These are phyloP conservation scores for Paraphoma chrysanthemicola DNA, from an alignment of 2,329 filamentous ascomycete species.

Conservation along the genomic window DNA sequence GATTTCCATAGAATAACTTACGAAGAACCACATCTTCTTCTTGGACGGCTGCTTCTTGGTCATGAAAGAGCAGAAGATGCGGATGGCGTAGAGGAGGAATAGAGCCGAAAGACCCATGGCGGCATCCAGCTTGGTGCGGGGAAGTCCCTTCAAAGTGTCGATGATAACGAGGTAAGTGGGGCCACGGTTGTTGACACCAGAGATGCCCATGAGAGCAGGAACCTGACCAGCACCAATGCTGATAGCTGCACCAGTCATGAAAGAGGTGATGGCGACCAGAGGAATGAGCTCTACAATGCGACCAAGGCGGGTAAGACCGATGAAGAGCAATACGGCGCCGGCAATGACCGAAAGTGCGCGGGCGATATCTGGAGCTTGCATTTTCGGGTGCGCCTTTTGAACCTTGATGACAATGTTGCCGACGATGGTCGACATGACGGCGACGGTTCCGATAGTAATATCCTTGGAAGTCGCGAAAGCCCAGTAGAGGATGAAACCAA, in stretches of 20 bases:
- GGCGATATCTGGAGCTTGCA: constrained; percentile 66
- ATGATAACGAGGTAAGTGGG: constrained; percentile 86
- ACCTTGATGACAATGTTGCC: constrained; percentile 77
- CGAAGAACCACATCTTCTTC: constrained; percentile 87
- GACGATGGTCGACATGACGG: constrained; percentile 90
- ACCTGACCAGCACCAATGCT: constrained; percentile 88
- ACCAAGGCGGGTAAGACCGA: constrained; percentile 81
- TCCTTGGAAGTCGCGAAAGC: constrained; percentile 98
- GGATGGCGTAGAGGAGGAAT: constrained; percentile 73
- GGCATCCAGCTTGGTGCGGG: constrained; percentile 74
- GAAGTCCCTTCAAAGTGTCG: constrained; percentile 78
- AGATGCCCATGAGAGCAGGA: constrained; percentile 80
- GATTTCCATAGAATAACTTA: constrained; percentile 8
- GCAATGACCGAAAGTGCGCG: constrained; percentile 80
- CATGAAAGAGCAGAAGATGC: constrained; percentile 67
- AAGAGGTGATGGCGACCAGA: constrained; percentile 87
- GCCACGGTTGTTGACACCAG: constrained; percentile 74
- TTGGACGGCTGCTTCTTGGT: constrained; percentile 73
- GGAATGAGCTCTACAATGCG: constrained; percentile 96
- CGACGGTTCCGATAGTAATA: constrained; percentile 97
- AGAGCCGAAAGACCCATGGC: constrained; percentile 86
- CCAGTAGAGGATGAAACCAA: constrained; percentile 95
- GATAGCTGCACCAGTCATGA: constrained; percentile 97
- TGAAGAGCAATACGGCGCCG: constrained; percentile 78
- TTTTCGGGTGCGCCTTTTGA: constrained; percentile 56